Conservation (phyloP, 139 green algal genomes). For the Picochlorum sp. region DNA sequence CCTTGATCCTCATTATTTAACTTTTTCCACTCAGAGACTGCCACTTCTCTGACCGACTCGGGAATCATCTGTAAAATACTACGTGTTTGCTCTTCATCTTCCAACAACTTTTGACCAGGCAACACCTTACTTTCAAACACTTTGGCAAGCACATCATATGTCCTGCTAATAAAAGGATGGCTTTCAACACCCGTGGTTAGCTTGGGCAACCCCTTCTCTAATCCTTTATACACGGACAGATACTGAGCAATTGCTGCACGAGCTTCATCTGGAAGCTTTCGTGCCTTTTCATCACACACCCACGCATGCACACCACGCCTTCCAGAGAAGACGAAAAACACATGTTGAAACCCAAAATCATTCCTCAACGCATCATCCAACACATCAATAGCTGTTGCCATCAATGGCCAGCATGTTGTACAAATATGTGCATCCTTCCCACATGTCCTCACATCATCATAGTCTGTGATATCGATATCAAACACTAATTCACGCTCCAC, state of each 20-base stretch:
- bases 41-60: slow-evolving; percentile 25
- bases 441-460: slow-evolving; percentile 95
- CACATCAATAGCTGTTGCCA: slow-evolving; percentile 67
- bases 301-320: slow-evolving; percentile 92
- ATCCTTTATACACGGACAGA: slow-evolving; percentile 77
- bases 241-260: slow-evolving; percentile 74
- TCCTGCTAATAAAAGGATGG: slow-evolving; percentile 57
- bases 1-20: neutral
- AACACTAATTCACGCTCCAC: slow-evolving; percentile 95
- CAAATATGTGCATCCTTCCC: slow-evolving; percentile 82
- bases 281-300: slow-evolving; percentile 85
- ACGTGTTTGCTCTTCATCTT: slow-evolving; percentile 28
- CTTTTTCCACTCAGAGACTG: slow-evolving; percentile 16
- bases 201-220: slow-evolving; percentile 44
- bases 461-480: slow-evolving; percentile 98
- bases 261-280: slow-evolving; percentile 78
- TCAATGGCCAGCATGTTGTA: slow-evolving; percentile 90
- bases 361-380: slow-evolving; percentile 72
- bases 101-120: slow-evolving; percentile 67
- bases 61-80: slow-evolving; percentile 57
- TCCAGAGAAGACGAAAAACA: slow-evolving; percentile 96
- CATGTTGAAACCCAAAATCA: slow-evolving; percentile 95
- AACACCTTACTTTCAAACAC: slow-evolving; percentile 50
- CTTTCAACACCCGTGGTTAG: slow-evolving; percentile 32
- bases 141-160: slow-evolving; percentile 33